Evolutionary conservation across 148 eudicot species (phyloP).

Genomic region (Beta vulgaris): DNA sequence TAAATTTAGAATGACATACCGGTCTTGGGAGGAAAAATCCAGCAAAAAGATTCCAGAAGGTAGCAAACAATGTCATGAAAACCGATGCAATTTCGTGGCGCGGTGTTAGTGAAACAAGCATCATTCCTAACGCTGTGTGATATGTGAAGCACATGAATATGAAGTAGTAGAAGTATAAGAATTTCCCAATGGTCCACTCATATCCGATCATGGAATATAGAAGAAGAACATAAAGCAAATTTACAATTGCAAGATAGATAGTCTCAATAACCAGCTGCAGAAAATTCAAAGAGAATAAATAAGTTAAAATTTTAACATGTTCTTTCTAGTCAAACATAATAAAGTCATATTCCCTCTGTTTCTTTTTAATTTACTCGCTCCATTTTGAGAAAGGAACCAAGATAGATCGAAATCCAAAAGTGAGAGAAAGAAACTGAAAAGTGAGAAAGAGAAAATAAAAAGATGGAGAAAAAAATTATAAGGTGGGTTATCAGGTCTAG

Average conservation of each 20-base stretch:
- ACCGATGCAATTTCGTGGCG: conserved; percentile 53
- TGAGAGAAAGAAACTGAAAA: too few relatives aligned
- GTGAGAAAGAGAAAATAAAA: too few relatives aligned
- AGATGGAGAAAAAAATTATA: too few relatives aligned
- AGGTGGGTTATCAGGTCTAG: too few relatives aligned
- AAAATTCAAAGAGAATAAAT: too few relatives aligned
- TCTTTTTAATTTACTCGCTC: too few relatives aligned
- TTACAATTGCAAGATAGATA: conserved; percentile 47
- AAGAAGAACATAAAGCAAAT: conserved; percentile 40
- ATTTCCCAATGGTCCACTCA: conserved; percentile 50
- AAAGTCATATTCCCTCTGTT: too few relatives aligned
- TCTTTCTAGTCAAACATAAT: too few relatives aligned
- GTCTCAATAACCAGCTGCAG: conserved; percentile 62
- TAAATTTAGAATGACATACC: too few relatives aligned
- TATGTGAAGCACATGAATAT: conserved; percentile 53
- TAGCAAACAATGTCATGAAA: conserved; percentile 50
- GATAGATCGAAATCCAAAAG: too few relatives aligned
- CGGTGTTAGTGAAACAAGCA: conserved; percentile 71
- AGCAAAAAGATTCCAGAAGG: conserved; percentile 72
- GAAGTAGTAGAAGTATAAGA: conserved; percentile 63
- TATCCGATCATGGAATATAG: conserved; percentile 74
- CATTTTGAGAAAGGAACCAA: too few relatives aligned
- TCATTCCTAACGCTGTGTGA: conserved; percentile 69
- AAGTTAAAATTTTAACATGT: too few relatives aligned
- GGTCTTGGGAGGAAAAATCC: conserved; percentile 65